Evolutionary conservation across 352 stramenopile genomes (phyloP), one percentile per base, ranked within the genome.

Genomic region (Phytopythium litorale): DNA sequence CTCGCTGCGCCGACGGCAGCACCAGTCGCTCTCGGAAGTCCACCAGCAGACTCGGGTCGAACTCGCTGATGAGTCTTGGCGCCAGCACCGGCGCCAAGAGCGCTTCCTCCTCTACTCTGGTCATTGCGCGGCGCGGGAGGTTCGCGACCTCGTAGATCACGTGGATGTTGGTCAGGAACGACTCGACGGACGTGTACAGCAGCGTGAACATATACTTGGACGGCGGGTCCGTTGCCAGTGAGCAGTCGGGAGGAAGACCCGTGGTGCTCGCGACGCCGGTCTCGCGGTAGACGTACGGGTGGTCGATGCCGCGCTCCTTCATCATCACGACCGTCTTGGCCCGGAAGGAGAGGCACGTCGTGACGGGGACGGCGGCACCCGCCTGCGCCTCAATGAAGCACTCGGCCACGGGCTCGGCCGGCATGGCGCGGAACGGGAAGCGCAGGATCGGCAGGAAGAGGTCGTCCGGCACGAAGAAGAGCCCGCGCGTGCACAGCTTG

Each of bases 401-500:
- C 59, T 88, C 80, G 11, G 77, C 70, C n/a, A 72, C 46, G 3
- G 87, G 86, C 12, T 82, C 64, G 1, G 67, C 52, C 2, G 42
- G 54, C 71, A 97, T 93, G 19, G 57, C 69, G 21, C 82, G 79
- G 67, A 92, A 97, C 4, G 84, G 79, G 63, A 96, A 93, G 46
- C 90, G 89, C 35, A 94, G 49, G 25, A 96, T 89, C 19, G 88
- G 79, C 23, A 79, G 32, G 15, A 76, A 62, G 7, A 87, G 60
- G 58, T 96, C 88, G 50, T 83, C 72, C 16, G 87, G 89, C 67
- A 96, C 87, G 70, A 96, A 97, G 59, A 97, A 91, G 37, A 97
- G 63, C n/a, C 83, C 88, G 56, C 88, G 76, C 38, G 88, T 96
- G 70, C 86, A 97, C 7, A 96, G 74, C 66, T 96, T 96, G 60